These are phyloP conservation scores for Colletotrichum sp. DNA, from an alignment of 2,329 filamentous ascomycete species.

Conservation along the genomic window DNA sequence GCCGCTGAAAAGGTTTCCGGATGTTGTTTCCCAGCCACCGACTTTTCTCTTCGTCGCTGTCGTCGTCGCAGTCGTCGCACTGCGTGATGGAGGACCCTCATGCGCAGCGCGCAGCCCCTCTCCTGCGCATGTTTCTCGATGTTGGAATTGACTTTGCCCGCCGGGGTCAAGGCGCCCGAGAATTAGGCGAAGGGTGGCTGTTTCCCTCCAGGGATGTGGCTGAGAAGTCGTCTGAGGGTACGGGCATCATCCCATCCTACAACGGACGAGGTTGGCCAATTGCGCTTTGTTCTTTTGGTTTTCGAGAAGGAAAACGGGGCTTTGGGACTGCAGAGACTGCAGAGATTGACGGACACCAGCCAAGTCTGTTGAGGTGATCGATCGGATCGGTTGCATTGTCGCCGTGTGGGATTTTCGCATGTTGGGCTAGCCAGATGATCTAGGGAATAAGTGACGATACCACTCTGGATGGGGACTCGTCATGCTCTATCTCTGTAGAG, in stretches of 20 bases:
- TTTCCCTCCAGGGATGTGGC: conserved; percentile 17
- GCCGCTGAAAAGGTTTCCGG: conserved; percentile 4
- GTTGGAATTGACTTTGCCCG: conserved; percentile 17
- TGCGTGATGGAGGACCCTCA: not conserved
- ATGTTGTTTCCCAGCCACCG: conserved; percentile 20
- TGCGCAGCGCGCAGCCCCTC: not conserved
- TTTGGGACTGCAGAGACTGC: not conserved
- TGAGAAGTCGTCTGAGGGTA: conserved; percentile 11
- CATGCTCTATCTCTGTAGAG: not conserved
- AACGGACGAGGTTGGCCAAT: conserved; percentile 14
- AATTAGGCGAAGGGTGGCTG: conserved; percentile 13
- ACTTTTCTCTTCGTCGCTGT: not conserved
- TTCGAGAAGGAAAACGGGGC: conserved; percentile 10
- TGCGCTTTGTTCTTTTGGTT: conserved; percentile 4
- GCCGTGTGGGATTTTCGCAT: not conserved
- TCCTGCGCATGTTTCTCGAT: not conserved
- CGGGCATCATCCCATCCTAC: conserved; percentile 18
- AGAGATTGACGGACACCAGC: not conserved
- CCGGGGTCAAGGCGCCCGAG: not conserved
- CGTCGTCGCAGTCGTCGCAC: not conserved
- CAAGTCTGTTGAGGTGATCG: not conserved
- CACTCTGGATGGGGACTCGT: conserved; percentile 7
- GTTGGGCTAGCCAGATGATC: conserved; percentile 9
- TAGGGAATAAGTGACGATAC: conserved; percentile 13
- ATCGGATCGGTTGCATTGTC: conserved; percentile 14